Conservation (phyloP, 169 alveolate species). For the Plasmodium cynomolgi region DNA sequence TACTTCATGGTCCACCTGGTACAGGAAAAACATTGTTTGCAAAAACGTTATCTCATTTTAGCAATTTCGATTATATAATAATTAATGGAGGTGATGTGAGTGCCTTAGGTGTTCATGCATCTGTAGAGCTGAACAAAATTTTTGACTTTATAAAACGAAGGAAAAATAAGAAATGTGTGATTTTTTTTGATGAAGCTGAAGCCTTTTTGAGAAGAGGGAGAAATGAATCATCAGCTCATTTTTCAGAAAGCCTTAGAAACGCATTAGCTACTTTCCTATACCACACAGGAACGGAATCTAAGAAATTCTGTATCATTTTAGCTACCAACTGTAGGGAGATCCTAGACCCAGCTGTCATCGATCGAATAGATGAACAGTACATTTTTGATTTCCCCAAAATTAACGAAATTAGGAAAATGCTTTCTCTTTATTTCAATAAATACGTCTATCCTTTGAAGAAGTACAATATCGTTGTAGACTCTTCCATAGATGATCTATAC, state of each 20-base stretch:
- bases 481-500: constrained; percentile 84
- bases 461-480: constrained; percentile 82
- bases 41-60: constrained; percentile 91
- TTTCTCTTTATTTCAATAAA: constrained; percentile 92
- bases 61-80: constrained; percentile 95
- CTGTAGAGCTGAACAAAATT: constrained; percentile 94
- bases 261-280: constrained; percentile 93
- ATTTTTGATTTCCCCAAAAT: constrained; percentile 94
- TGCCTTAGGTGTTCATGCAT: constrained; percentile 96
- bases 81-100: constrained; percentile 98
- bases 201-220: constrained; percentile 95
- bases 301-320: constrained; percentile 92
- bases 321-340: constrained; percentile 97
- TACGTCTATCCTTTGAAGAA: constrained; percentile 87
- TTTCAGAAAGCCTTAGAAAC: constrained; percentile 94
- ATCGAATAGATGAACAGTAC: constrained; percentile 95
- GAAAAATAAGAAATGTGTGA: constrained; percentile 90
- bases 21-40: constrained; percentile 97
- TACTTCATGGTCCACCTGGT: constrained; percentile 97
- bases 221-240: constrained; percentile 79
- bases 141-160: constrained; percentile 96
- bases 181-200: constrained; percentile 99
- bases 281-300: constrained; percentile 97
- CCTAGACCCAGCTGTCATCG: constrained; percentile 95
- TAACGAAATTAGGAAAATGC: constrained; percentile 92